Base-by-base conservation (phyloP, 2,329 filamentous ascomycete genomes). In the Colletotrichum sp. region DNA sequence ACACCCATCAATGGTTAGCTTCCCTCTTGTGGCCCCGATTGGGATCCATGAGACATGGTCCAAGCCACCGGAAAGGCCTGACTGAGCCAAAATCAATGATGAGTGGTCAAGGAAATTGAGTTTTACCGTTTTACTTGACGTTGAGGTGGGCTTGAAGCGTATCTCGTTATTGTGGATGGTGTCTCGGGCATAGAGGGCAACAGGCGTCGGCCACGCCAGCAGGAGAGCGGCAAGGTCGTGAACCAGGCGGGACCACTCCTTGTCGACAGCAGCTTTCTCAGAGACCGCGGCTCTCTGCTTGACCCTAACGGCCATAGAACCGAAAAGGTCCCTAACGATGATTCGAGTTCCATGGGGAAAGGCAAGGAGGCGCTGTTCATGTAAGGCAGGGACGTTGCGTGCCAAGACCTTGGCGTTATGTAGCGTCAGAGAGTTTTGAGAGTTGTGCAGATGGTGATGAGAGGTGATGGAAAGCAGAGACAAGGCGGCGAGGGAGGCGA, bases 251-350 rank as follows among this genome's bases (percentile, higher is more conserved):
- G 92, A 90, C 92, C 94, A 96, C 68, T 94, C 89, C 78, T 89
- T 93, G 25, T 90, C 83, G 64, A 93, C 86, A 28, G 87, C 81
- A 13, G 88, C 78, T 78, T 87, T 88, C 80, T 91, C 86, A 52
- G 88, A 82, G 5, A 92, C 79, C 0, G 91, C 79, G 0, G 92
- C 91, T 77, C 96, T 91, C 79, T 96, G 94, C 82, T 97, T 98
- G 30, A 98, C 93, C 16, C 96, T 92, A 15, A 98, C 96, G 0
- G 96, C 96, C 91, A 98, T 95, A 74, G 93, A 94, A 0, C 96
- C 96, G 84, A 98, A 98, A 1, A 98, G 87, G 82, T 98, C 93
- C 72, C 93, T 91, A 8, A 98, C 93, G 1, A 89, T 90, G 3
- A 96, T 92, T 32, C 91, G 90, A 0, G 96, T 98, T 6, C 96